Evolutionary conservation across 345 rosid species (phyloP), one percentile per base, ranked within the genome.

Genomic region (Eucalyptus virginea): DNA sequence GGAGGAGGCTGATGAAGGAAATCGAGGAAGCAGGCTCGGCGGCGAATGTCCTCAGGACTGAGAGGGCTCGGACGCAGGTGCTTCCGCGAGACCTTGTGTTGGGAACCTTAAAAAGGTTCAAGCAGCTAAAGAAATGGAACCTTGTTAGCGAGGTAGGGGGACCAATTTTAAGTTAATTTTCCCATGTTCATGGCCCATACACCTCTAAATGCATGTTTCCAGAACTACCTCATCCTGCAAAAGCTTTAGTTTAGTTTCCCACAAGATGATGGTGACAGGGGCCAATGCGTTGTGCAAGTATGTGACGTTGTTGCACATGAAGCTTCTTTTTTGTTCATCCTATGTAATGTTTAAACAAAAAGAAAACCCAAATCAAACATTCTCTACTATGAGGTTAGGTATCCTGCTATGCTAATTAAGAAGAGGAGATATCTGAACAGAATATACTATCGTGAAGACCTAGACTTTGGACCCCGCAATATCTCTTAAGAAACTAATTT

Each of bases 61-160:
- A 92, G 89, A 92, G 89, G 90, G 90, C 88, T 60, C 87, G 89
- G 72, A 93, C 91, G 67, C 95, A 93, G 87, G 92, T 91, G 88
- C 96, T 97, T 89, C 96, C 98, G 5, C 94, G 91, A 88, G 96
- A 95, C 90, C 90, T 95, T 88, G 94, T 97, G 94, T 89, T 98
- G 91, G 99, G 99, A 86, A 96, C 97, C 51, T 93, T 97, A 94
- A 96, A 95, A 92, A 94, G 99, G 89, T 96, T 96, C 88, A 97
- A 98, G 96, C 99, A 98, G 94, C 94, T 96, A 9, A 98, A 92
- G 94, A 97, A 96, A 89, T 97, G 99, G 99, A 92, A 95, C 91
- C 91, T 95, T 89, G 97, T 98, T 80, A 89, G 94, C 89, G 99
- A 98, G 99, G 99, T 98, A 95, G 92, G 90, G 44, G 32, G 23